Base-by-base conservation (phyloP, 139 green algal genomes). In the Pseudopediastrum boryanum region DNA sequence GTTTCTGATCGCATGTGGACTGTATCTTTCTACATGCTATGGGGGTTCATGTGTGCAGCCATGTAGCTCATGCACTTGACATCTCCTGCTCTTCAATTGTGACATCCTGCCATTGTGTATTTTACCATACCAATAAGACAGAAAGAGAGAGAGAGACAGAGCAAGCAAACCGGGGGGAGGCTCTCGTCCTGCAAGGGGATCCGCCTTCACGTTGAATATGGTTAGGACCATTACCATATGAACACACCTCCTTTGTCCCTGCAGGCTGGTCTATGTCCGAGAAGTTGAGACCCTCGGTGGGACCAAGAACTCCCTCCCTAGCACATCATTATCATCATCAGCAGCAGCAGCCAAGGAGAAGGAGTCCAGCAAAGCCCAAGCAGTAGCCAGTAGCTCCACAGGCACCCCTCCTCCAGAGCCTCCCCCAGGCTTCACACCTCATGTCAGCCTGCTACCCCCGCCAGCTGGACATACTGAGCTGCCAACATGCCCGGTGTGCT, bases 401-500 rank as follows among this genome's bases (percentile, higher is more conserved):
- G n/a, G n/a, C n/a, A n/a, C n/a, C n/a, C n/a, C n/a, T n/a, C n/a
- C n/a, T n/a, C n/a, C n/a, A n/a, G n/a, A n/a, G n/a, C n/a, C n/a
- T n/a, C n/a, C n/a, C n/a, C n/a, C n/a, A n/a, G n/a, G n/a, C n/a
- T n/a, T n/a, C n/a, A n/a, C n/a, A n/a, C n/a, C n/a, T n/a, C n/a
- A n/a, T n/a, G n/a, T n/a, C n/a, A n/a, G n/a, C n/a, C n/a, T n/a
- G n/a, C n/a, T n/a, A n/a, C n/a, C n/a, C 4, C 71, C 89, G 7
- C 87, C 90, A 3, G 23, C 79, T 6, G 91, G 87, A 6, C 81
- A 91, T 19, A 95, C 88, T 19, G 95, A 98, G 84, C 85, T 98
- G 50, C 96, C 96, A 21, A 95, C 89, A 8, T 99, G 96, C 85
- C 94, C 96, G 1, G 96, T 99, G 10, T 99, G 96, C 83, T 68